Evolutionary conservation across 2,329 filamentous ascomycete species (phyloP).

Genomic region (Chrysoporthe austroafricana): DNA sequence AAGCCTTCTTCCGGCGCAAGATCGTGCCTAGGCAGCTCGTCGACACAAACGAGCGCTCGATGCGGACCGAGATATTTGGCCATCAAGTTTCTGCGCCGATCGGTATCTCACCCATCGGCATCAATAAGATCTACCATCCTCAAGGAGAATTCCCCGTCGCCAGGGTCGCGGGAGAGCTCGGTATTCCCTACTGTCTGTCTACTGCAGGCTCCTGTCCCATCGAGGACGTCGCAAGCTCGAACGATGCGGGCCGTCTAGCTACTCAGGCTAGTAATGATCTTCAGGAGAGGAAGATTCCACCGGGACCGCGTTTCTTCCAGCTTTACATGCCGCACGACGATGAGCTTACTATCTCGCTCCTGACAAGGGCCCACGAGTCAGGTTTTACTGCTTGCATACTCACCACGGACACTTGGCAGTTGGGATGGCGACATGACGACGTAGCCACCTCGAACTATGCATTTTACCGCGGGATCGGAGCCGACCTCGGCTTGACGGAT

Average conservation of each 20-base stretch:
- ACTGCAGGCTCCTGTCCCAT: constrained; percentile 61
- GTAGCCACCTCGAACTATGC: constrained; percentile 61
- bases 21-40: constrained; percentile 65
- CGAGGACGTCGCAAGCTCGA: constrained; percentile 60
- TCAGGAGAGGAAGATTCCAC: constrained; percentile 16
- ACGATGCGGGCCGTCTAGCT: constrained; percentile 47
- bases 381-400: constrained; percentile 63
- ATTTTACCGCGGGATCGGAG: constrained; percentile 64
- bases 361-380: constrained; percentile 56
- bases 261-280: constrained; percentile 28
- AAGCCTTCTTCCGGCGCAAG: constrained; percentile 66
- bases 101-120: constrained; percentile 67
- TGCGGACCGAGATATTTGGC: constrained; percentile 61
- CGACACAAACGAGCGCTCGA: constrained; percentile 63
- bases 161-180: constrained; percentile 61
- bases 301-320: constrained; percentile 60
- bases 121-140: constrained; percentile 68
- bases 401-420: constrained; percentile 66
- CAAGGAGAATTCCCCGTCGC: constrained; percentile 63
- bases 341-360: constrained; percentile 58
- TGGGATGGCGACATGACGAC: constrained; percentile 65
- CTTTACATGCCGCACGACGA: constrained; percentile 68
- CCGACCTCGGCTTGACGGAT: constrained; percentile 61
- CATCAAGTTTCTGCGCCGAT: constrained; percentile 63
- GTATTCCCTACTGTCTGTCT: constrained; percentile 61